Evolutionary conservation across 2,329 filamentous ascomycete genomes (phyloP), one percentile per base, ranked within the genome.

Genomic region (Colletotrichum somersetense): DNA sequence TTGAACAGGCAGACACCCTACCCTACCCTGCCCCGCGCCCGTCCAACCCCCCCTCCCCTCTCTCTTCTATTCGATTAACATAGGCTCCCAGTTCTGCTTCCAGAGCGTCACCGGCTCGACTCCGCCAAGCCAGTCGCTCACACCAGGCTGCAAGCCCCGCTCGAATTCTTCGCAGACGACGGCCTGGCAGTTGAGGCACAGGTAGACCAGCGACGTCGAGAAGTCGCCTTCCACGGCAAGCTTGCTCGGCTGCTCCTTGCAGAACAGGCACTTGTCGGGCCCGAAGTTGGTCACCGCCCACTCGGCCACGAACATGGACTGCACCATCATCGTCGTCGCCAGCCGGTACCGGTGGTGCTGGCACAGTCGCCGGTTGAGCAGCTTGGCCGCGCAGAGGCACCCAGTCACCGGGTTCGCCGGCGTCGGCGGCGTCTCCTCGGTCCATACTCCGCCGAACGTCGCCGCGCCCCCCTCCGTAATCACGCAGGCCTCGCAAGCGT

Each of bases 341-440:
- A 80, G 78, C 40, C 76, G 62, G 8, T 79, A 63, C 0, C 83
- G 79, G 72, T 85, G 83, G 23, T 76, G 74, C 40, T 55, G 74
- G 76, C 83, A 85, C 6, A 85, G 74, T 3, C 74, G 74, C 5
- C 76, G 74, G 16, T 65, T 74, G 20, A 83, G 61, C 2, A 85
- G 64, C 70, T 83, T 84, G 40, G 71, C 58, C 5, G 74, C 80
- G 74, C 83, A 85, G 5, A 74, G 42, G 73, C 83, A 85, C 1
- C 83, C 83, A 12, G 82, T 84, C 3, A 73, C 44, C 3, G 77
- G 75, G 12, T 73, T 65, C 2, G 40, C 18, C 12, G 72, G 35
- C 35, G 35, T 30, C 30, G 35, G 35, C 35, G 35, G 66, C 1
- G 20, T 14, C 10, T 30, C 48, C 18, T 8, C 5, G 18, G 11